These are phyloP conservation scores for Plicaturopsis crispa DNA, from an alignment of 768 basidiomycete species.

Conservation along the genomic window DNA sequence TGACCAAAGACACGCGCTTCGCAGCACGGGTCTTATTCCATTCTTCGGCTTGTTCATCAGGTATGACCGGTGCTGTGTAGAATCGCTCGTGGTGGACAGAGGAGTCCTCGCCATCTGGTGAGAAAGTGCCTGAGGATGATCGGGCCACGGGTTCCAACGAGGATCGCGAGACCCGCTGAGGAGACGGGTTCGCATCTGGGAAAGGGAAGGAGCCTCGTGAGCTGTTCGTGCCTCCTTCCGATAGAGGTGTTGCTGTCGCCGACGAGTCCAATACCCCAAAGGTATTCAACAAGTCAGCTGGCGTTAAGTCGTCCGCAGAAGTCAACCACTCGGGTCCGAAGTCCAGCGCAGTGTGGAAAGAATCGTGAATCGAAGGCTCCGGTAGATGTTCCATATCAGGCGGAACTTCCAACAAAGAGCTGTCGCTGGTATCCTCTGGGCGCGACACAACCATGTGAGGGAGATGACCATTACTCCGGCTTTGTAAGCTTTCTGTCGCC, in stretches of 20 bases:
- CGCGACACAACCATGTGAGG: conserved; percentile 31
- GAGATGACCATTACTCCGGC: conserved; percentile 20
- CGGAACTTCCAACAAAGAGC: conserved; percentile 10
- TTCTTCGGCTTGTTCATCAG: conserved; percentile 73
- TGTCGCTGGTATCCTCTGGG: conserved; percentile 16
- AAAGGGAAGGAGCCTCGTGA: conserved; percentile 25
- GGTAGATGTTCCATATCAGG: conserved; percentile 21
- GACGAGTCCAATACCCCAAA: conserved; percentile 28
- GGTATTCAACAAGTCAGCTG: conserved; percentile 19
- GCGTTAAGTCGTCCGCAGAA: conserved; percentile 28
- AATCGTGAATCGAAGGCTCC: conserved; percentile 44
- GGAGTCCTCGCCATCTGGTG: background rate
- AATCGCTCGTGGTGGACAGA: conserved; percentile 33
- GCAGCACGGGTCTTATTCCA: conserved; percentile 84
- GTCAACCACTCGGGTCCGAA: conserved; percentile 42
- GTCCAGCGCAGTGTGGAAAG: conserved; percentile 65
- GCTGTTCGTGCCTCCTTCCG: conserved; percentile 14
- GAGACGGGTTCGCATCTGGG: conserved; percentile 15
- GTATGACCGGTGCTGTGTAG: conserved; percentile 36
- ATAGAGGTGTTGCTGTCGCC: conserved; percentile 16
- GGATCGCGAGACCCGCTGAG: conserved; percentile 12
- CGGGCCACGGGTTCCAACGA: background rate
- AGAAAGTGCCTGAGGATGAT: background rate
- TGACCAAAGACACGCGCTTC: conserved; percentile 77
- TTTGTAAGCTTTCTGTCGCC: conserved; percentile 60